phyloP scores from a whole-genome alignment of 441 rosid genomes.

The Adansonia madagascariensis region DNA sequence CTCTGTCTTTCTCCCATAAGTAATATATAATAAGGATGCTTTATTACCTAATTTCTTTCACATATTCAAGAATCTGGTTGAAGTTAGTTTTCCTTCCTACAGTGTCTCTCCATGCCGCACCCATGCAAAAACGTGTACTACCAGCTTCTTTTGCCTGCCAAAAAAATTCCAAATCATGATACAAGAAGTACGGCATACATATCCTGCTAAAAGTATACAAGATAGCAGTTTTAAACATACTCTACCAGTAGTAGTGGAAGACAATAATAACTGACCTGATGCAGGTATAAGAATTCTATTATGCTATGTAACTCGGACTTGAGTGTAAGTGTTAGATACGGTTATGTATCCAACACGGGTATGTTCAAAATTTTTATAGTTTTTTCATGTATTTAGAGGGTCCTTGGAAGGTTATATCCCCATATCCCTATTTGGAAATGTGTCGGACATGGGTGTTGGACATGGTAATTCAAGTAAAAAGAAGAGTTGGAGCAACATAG shows the following conservation, averaged over 20 bases:
- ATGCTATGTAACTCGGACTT: too few species aligned
- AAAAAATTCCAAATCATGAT: conserved; percentile 11
- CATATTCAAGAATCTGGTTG: conserved; percentile 80
- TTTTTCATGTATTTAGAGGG: too few species aligned
- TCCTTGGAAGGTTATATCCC: too few species aligned
- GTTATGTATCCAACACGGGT: too few species aligned
- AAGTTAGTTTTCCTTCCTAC: conserved; percentile 91
- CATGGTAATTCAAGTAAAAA: too few species aligned
- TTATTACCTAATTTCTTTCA: conserved; percentile 82
- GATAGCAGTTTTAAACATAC: not conserved
- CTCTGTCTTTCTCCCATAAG: conserved; percentile 10
- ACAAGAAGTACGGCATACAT: conserved; percentile 5
- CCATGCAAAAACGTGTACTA: conserved; percentile 98
- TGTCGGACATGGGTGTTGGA: too few species aligned
- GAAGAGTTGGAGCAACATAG: too few species aligned
- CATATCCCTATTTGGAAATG: too few species aligned
- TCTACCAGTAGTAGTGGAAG: not conserved
- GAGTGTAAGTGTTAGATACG: too few species aligned
- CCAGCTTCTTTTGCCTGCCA: conserved; percentile 97
- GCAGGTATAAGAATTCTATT: conserved; percentile 11
- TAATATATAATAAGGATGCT: not conserved
- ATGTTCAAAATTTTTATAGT: too few species aligned
- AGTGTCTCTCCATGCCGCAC: conserved; percentile 99
- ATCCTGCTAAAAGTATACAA: not conserved
- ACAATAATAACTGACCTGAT: not conserved